phyloP scores from a whole-genome alignment of 345 rosid genomes.

The Anacardium occidentale region DNA sequence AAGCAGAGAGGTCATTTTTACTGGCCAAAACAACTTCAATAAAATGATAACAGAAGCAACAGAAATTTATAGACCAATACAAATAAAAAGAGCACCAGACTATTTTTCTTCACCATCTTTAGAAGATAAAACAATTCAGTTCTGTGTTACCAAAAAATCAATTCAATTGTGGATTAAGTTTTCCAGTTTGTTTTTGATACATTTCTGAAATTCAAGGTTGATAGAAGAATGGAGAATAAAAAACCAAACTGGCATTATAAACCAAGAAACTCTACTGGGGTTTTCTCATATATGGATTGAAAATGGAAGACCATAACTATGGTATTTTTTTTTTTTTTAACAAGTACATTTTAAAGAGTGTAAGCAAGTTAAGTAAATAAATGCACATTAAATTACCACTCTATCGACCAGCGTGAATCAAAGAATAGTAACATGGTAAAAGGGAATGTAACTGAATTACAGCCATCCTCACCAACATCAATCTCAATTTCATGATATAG shows the following conservation, averaged over 20 bases:
- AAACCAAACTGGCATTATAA: not conserved
- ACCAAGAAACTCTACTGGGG: not conserved
- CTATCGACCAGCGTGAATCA: constrained; percentile 3
- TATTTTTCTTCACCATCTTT: constrained; percentile 3
- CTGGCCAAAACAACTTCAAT: not conserved
- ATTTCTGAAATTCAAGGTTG: not conserved
- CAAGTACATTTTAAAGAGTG: not conserved
- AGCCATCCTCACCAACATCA: not conserved
- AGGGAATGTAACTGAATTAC: not conserved
- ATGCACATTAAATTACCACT: not conserved
- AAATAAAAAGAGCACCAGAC: not conserved
- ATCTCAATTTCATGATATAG: constrained; percentile 12
- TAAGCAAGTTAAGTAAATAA: not conserved
- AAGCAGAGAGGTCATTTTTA: not conserved
- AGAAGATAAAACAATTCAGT: not conserved
- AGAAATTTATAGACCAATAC: not conserved
- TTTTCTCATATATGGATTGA: not conserved
- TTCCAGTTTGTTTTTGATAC: not conserved
- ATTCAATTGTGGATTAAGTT: too few relatives aligned
- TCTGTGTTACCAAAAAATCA: not conserved
- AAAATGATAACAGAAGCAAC: not conserved
- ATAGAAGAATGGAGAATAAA: not conserved
- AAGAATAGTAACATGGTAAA: not conserved
- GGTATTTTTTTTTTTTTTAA: not conserved
- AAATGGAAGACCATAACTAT: not conserved